Percentiles rank a stretch among this genome's conserved stretches.
These are phyloP conservation scores for Penicillium verhagenii DNA, from an alignment of 495 filamentous ascomycete species.

Conservation along the genomic window DNA sequence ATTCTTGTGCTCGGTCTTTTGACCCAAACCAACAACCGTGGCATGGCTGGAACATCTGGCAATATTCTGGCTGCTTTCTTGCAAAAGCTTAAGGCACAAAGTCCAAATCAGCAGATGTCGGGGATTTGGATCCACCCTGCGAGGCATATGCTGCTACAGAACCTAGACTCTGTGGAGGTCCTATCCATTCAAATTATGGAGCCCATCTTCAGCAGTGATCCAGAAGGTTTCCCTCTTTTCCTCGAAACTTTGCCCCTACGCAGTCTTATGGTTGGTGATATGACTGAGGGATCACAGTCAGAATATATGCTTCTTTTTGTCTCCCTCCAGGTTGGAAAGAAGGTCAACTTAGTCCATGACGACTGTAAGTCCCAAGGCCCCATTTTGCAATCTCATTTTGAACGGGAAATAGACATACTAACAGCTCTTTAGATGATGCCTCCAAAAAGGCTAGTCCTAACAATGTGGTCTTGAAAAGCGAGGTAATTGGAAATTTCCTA, in stretches of 20 bases:
- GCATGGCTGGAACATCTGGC: slow-evolving; percentile 63
- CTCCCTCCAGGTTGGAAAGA: slow-evolving; percentile 75
- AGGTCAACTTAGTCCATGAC: slow-evolving; percentile 71
- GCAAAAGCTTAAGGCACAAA: slow-evolving; percentile 37
- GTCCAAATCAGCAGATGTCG: slow-evolving; percentile 11
- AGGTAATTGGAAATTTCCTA: slow-evolving; percentile 49
- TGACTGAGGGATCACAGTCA: slow-evolving; percentile 40
- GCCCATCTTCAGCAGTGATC: slow-evolving; percentile 62
- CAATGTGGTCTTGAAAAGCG: slow-evolving; percentile 39
- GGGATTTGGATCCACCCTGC: slow-evolving; percentile 38
- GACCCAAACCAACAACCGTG: slow-evolving; percentile 42
- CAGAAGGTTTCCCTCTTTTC: slow-evolving; percentile 53
- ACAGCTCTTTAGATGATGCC: slow-evolving; percentile 26
- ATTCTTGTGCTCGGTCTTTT: slow-evolving; percentile 40
- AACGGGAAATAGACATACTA: neutral
- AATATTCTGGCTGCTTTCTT: slow-evolving; percentile 62
- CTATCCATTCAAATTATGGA: slow-evolving; percentile 74
- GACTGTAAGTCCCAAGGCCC: slow-evolving; percentile 50
- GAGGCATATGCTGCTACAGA: slow-evolving; percentile 38
- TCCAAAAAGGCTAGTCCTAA: slow-evolving; percentile 17
- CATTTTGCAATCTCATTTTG: neutral
- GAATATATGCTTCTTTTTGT: slow-evolving; percentile 63
- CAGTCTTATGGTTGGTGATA: slow-evolving; percentile 40
- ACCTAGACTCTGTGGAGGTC: slow-evolving; percentile 58
- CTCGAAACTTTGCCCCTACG: slow-evolving; percentile 47